Conservation (phyloP, 129 eudicot genomes). For the Centella asiatica region DNA sequence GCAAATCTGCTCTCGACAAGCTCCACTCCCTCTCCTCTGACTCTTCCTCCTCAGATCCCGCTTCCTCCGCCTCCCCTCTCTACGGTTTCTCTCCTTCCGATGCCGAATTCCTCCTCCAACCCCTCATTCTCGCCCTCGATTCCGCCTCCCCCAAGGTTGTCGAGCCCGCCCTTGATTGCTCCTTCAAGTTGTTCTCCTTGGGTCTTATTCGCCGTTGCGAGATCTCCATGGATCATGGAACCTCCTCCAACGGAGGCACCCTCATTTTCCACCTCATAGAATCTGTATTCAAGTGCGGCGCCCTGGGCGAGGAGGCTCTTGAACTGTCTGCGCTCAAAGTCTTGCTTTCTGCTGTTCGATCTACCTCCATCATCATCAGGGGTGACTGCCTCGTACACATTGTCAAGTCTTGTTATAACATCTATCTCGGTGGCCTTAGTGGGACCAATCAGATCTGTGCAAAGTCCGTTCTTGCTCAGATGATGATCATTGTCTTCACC, state of each 20-base stretch:
- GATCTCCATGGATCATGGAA: slow-evolving; percentile 21
- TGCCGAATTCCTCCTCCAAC: slow-evolving; percentile 55
- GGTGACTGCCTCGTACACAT: slow-evolving; percentile 72
- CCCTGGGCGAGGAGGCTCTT: slow-evolving; percentile 56
- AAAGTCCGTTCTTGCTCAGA: slow-evolving; percentile 89
- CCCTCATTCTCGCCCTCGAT: slow-evolving; percentile 66
- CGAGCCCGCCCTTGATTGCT: slow-evolving; percentile 86
- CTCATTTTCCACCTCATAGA: slow-evolving; percentile 44
- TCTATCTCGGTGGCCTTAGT: slow-evolving; percentile 77
- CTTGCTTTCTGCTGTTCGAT: slow-evolving; percentile 67
- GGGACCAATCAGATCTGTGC: slow-evolving; percentile 99
- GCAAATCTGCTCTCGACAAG: slow-evolving; percentile 77
- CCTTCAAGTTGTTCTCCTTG: slow-evolving; percentile 45
- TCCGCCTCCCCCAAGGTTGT: slow-evolving; percentile 67
- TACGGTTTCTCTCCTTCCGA: slow-evolving; percentile 47
- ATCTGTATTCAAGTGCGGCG: slow-evolving; percentile 66
- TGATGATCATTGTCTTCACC: slow-evolving; percentile 69
- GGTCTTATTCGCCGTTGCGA: slow-evolving; percentile 67
- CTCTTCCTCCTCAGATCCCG: slow-evolving; percentile 33
- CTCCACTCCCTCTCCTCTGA: slow-evolving; percentile 48
- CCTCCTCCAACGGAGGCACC: neutral
- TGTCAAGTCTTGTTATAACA: slow-evolving; percentile 77
- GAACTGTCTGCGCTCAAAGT: slow-evolving; percentile 65
- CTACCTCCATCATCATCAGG: slow-evolving; percentile 38
- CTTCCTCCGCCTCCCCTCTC: slow-evolving; percentile 47